These are phyloP conservation scores for Mimosa pudica DNA, from an alignment of 306 rosid genomes.

Conservation along the genomic window DNA sequence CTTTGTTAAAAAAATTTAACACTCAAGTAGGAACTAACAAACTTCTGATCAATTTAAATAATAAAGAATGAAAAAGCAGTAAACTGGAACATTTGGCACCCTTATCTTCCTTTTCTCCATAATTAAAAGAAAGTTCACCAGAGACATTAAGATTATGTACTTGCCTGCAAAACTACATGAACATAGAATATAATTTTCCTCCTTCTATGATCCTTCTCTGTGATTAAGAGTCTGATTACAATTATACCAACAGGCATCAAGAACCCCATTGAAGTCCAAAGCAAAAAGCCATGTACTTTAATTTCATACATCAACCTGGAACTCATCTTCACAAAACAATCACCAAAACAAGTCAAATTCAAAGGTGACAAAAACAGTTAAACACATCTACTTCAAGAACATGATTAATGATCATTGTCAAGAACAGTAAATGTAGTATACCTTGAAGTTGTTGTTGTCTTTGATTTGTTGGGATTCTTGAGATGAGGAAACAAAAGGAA, in stretches of 20 bases:
- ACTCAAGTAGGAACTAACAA: neutral
- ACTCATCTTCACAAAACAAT: constrained; percentile 48
- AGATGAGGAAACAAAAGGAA: constrained; percentile 48
- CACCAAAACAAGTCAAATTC: neutral
- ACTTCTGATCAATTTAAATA: neutral
- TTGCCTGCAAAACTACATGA: constrained; percentile 80
- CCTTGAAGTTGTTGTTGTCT: constrained; percentile 49
- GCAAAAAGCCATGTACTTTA: constrained; percentile 78
- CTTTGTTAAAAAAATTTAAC: constrained; percentile 28
- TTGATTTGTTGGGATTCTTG: constrained; percentile 42
- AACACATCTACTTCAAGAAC: neutral
- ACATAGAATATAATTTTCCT: constrained; percentile 58
- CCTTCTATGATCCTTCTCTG: constrained; percentile 61
- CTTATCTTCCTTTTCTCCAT: constrained; percentile 37
- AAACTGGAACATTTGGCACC: constrained; percentile 25
- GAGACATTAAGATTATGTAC: constrained; percentile 38
- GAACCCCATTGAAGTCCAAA: constrained; percentile 95
- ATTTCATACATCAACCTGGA: constrained; percentile 58
- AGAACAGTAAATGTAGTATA: constrained; percentile 22
- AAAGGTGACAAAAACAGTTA: neutral
- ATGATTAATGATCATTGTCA: neutral
- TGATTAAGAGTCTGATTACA: constrained; percentile 66
- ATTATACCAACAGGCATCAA: constrained; percentile 88
- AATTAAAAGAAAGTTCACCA: constrained; percentile 44
- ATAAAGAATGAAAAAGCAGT: constrained; percentile 4